phyloP scores from a whole-genome alignment of 1,139 yeast genomes.

The Blastobotrys malaysiensis region DNA sequence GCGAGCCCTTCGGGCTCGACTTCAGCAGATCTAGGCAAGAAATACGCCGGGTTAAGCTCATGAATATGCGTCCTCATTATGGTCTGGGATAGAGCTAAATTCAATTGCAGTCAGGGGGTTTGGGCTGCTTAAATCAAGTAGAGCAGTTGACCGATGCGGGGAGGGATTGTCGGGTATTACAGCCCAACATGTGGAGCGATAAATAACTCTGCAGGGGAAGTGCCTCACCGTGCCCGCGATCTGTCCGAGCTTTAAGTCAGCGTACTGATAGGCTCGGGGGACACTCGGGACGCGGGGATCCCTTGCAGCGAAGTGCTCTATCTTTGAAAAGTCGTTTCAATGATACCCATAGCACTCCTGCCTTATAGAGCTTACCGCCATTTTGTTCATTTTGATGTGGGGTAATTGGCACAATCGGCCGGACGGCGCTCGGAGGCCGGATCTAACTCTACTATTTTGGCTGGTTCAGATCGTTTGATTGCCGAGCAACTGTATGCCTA shows the following conservation, averaged over 20 bases:
- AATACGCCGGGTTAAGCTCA: conserved; percentile 35
- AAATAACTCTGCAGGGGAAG: neutral
- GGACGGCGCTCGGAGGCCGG: neutral
- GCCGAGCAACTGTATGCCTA: too few species aligned
- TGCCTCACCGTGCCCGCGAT: neutral
- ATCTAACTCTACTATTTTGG: too few species aligned
- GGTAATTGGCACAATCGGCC: neutral
- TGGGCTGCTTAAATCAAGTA: neutral
- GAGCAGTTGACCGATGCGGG: neutral
- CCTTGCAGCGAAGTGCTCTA: neutral
- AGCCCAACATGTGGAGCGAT: neutral
- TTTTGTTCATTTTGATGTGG: too few species aligned
- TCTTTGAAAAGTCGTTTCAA: neutral
- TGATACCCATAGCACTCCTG: neutral
- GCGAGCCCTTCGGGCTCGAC: conserved; percentile 35
- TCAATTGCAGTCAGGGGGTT: neutral
- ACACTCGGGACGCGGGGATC: neutral
- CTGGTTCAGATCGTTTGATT: too few species aligned
- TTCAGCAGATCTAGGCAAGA: conserved; percentile 34
- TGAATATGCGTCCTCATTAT: conserved; percentile 19
- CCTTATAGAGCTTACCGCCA: neutral
- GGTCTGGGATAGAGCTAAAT: neutral
- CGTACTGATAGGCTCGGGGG: neutral
- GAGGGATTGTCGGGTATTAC: neutral
- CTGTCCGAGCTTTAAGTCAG: neutral